These are phyloP conservation scores for Boletus rubropictus DNA, from an alignment of 768 basidiomycete species.

Conservation along the genomic window DNA sequence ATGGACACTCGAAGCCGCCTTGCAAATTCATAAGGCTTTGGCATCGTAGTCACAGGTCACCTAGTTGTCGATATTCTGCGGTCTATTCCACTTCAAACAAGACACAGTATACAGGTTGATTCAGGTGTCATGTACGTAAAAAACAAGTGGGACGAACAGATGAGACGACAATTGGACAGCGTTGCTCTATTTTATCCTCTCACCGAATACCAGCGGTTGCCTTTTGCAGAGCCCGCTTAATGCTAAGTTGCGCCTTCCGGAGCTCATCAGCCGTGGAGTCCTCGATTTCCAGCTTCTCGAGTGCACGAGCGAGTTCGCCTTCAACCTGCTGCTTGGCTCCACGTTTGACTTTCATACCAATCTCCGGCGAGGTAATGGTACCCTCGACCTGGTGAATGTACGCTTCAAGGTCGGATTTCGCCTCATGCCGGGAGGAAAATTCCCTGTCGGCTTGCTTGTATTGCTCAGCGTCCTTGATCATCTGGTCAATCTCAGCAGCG, in stretches of 20 bases:
- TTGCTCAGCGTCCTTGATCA: slow-evolving; percentile 98
- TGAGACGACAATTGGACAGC: slow-evolving; percentile 11
- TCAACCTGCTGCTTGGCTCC: slow-evolving; percentile 93
- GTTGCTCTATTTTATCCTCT: slow-evolving; percentile 25
- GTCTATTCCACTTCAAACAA: background rate
- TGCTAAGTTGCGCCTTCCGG: slow-evolving; percentile 89
- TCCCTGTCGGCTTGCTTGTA: slow-evolving; percentile 97
- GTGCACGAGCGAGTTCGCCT: slow-evolving; percentile 93
- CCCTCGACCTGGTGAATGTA: slow-evolving; percentile 96
- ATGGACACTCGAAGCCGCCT: slow-evolving; percentile 86
- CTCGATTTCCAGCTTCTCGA: slow-evolving; percentile 98
- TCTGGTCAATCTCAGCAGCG: slow-evolving; percentile 96
- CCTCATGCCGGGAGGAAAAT: slow-evolving; percentile 96
- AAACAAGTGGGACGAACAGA: slow-evolving; percentile 12
- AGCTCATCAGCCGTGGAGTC: slow-evolving; percentile 91
- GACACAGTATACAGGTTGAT: slow-evolving; percentile 3
- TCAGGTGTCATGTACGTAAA: slow-evolving; percentile 12
- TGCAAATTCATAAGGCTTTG: slow-evolving; percentile 66
- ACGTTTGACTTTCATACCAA: slow-evolving; percentile 98
- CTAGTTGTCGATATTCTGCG: background rate
- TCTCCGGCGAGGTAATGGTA: slow-evolving; percentile 93
- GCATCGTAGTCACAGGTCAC: slow-evolving; percentile 8
- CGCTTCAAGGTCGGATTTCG: slow-evolving; percentile 95
- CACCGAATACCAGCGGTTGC: slow-evolving; percentile 86
- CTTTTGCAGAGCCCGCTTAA: slow-evolving; percentile 98